These are phyloP conservation scores for Candida insectalens DNA, from an alignment of 805 yeast genomes.

Conservation along the genomic window DNA sequence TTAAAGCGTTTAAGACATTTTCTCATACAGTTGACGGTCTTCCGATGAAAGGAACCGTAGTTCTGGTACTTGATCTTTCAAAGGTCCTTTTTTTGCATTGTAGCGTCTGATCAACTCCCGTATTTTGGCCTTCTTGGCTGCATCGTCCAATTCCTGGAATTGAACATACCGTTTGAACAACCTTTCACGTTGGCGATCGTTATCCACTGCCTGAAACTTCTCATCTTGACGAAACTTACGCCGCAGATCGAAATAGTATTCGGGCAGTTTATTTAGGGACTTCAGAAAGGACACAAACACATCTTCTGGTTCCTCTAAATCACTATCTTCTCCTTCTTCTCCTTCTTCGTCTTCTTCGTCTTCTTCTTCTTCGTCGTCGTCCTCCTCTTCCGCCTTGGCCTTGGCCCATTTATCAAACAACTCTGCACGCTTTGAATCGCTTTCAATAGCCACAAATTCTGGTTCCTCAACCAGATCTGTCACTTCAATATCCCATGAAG, in stretches of 20 bases:
- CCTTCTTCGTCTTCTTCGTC: neutral
- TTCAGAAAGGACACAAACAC: slow-evolving; percentile 5
- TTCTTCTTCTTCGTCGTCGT: neutral
- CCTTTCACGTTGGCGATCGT: neutral
- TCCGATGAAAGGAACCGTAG: too few relatives aligned
- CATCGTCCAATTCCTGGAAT: too few relatives aligned
- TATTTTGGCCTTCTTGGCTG: too few relatives aligned
- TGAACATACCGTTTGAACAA: too few relatives aligned
- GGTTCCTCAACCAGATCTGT: slow-evolving; percentile 13
- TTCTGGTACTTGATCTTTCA: too few relatives aligned
- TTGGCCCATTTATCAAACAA: slow-evolving; percentile 17
- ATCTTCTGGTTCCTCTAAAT: slow-evolving; percentile 5
- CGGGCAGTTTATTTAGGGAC: slow-evolving; percentile 6
- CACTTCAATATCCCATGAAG: slow-evolving; percentile 13
- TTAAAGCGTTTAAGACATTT: too few relatives aligned
- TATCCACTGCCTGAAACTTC: neutral
- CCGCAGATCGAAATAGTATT: slow-evolving; percentile 21
- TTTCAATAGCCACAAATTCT: slow-evolving; percentile 13
- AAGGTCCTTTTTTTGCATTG: too few relatives aligned
- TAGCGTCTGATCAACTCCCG: too few relatives aligned
- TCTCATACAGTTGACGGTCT: too few relatives aligned
- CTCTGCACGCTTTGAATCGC: slow-evolving; percentile 9
- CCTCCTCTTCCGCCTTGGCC: neutral
- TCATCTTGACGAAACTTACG: slow-evolving; percentile 8
- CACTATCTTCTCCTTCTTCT: slow-evolving; percentile 1